A percentile compares a stretch with the other conserved stretches of the same genome.
Conservation (phyloP, 768 basidiomycete genomes). For the Cystobasidium onofrii region DNA sequence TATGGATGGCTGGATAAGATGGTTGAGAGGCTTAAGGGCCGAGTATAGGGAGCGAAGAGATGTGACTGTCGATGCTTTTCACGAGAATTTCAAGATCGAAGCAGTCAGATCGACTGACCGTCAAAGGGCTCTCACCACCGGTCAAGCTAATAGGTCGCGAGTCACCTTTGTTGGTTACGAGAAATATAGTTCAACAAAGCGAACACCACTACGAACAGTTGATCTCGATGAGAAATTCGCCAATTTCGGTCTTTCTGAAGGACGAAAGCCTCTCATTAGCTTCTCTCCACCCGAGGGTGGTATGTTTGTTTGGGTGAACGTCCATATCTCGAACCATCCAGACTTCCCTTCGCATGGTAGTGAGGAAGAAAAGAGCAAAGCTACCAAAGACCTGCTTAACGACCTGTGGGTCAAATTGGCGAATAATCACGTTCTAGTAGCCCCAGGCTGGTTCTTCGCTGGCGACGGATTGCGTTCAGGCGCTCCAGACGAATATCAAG, state of each 20-base stretch:
- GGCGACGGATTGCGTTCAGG: slow-evolving; percentile 12
- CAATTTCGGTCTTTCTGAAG: slow-evolving; percentile 36
- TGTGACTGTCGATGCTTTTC: slow-evolving; percentile 22
- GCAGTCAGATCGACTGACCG: background rate
- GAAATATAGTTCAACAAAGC: slow-evolving; percentile 45
- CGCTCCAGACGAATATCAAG: background rate
- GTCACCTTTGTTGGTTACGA: slow-evolving; percentile 45
- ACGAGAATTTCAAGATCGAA: slow-evolving; percentile 25
- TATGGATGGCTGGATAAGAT: slow-evolving; percentile 63
- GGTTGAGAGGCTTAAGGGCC: slow-evolving; percentile 56
- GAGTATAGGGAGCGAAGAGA: slow-evolving; percentile 18
- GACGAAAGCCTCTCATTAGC: slow-evolving; percentile 51
- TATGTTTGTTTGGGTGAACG: slow-evolving; percentile 56
- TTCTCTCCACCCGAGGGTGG: slow-evolving; percentile 71
- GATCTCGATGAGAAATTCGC: slow-evolving; percentile 49
- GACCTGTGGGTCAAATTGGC: slow-evolving; percentile 59
- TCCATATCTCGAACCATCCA: slow-evolving; percentile 59
- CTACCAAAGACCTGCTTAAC: slow-evolving; percentile 49
- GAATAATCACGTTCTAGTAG: slow-evolving; percentile 58
- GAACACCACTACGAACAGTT: slow-evolving; percentile 51
- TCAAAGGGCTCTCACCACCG: slow-evolving; percentile 30
- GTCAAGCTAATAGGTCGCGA: slow-evolving; percentile 34
- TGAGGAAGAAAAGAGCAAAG: slow-evolving; percentile 40
- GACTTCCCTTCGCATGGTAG: slow-evolving; percentile 36
- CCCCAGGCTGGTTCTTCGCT: slow-evolving; percentile 54